phyloP scores from a whole-genome alignment of 2,329 filamentous ascomycete genomes.

The Clonostachys sp. region DNA sequence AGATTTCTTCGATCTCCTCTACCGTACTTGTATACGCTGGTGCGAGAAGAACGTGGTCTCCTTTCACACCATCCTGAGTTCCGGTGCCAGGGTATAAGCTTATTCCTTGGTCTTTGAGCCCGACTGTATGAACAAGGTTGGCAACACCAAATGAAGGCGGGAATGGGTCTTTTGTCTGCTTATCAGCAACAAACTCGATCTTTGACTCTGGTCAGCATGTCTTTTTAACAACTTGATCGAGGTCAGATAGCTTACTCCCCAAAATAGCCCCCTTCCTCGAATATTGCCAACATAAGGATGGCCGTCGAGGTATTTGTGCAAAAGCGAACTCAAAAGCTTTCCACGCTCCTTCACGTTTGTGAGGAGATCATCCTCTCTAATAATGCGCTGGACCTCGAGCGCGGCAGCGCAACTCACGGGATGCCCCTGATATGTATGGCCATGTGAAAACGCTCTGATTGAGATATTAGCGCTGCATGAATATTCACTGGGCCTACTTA shows the following conservation, averaged over 20 bases:
- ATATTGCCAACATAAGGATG: slow-evolving; percentile 20
- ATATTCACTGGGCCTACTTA: background rate
- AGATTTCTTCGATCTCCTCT: slow-evolving; percentile 10
- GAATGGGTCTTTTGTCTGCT: slow-evolving; percentile 16
- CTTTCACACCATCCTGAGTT: slow-evolving; percentile 10
- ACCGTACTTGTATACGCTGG: slow-evolving; percentile 39
- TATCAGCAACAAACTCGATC: slow-evolving; percentile 19
- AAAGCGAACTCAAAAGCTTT: slow-evolving; percentile 5
- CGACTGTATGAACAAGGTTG: slow-evolving; percentile 18
- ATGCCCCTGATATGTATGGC: slow-evolving; percentile 16
- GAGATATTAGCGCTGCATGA: background rate
- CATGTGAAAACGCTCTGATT: slow-evolving; percentile 9
- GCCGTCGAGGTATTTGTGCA: slow-evolving; percentile 11
- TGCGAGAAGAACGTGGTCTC: slow-evolving; percentile 14
- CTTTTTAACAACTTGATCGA: background rate
- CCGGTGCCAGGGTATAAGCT: slow-evolving; percentile 35
- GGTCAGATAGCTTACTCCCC: slow-evolving; percentile 10
- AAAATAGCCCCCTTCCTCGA: slow-evolving; percentile 20
- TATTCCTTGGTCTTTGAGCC: slow-evolving; percentile 37
- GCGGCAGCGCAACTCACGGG: slow-evolving; percentile 17
- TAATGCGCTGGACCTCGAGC: slow-evolving; percentile 31
- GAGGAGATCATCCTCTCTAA: slow-evolving; percentile 24
- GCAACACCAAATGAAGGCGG: slow-evolving; percentile 19
- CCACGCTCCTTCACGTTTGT: slow-evolving; percentile 9
- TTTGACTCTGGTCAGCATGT: slow-evolving; percentile 2